These are phyloP conservation scores for Cutaneotrichosporon arboriforme DNA, from an alignment of 1,284 basidiomycete species.

Conservation along the genomic window DNA sequence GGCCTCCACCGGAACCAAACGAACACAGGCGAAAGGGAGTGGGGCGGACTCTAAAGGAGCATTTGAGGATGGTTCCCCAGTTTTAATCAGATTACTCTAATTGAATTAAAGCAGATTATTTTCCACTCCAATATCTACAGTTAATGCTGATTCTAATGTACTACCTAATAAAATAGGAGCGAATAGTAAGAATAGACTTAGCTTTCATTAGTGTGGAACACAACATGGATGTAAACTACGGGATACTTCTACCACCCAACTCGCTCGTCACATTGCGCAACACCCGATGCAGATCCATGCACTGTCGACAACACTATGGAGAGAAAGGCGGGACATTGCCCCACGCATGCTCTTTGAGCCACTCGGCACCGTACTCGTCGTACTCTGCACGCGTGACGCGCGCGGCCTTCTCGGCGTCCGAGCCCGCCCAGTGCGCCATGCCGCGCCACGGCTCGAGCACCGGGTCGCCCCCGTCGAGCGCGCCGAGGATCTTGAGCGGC, in stretches of 20 bases:
- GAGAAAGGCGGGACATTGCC: conserved; percentile 42
- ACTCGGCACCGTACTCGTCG: conserved; percentile 83
- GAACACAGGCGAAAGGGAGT: no score
- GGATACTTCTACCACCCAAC: no score
- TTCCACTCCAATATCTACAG: no score
- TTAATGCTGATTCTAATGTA: no score
- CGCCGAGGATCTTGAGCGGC: conserved; percentile 59
- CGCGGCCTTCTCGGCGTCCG: conserved; percentile 56
- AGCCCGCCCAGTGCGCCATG: conserved; percentile 75
- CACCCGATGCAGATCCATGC: not conserved
- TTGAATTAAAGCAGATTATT: no score
- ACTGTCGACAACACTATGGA: not conserved
- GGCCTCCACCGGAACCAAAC: no score
- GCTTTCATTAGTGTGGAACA: no score
- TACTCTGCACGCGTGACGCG: conserved; percentile 74
- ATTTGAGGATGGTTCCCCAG: no score
- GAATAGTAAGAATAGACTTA: no score
- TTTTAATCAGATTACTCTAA: no score
- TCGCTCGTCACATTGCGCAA: not conserved
- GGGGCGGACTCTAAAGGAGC: not conserved
- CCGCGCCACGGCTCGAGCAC: conserved; percentile 82
- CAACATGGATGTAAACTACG: no score
- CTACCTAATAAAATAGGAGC: no score
- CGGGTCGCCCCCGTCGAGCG: conserved; percentile 54
- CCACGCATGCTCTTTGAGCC: conserved; percentile 53